Evolutionary conservation across 169 alveolate species (phyloP).

Genomic region (Plasmodium vivax): DNA sequence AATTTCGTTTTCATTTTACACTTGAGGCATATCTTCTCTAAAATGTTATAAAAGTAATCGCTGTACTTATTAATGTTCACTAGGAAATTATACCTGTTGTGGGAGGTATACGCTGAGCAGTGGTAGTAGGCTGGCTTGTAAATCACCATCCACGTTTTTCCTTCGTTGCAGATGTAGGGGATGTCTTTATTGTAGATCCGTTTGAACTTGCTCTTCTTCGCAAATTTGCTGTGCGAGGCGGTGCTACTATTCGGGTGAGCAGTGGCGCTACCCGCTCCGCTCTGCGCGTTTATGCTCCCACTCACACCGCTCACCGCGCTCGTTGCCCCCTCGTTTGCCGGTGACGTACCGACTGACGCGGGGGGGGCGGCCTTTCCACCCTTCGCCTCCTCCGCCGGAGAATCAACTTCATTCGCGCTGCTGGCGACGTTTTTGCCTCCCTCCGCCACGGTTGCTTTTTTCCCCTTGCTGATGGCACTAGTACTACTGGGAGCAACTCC

Average conservation of each 20-base stretch:
- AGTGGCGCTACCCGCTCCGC: background rate
- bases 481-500: background rate
- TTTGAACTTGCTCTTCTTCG: conserved; percentile 29
- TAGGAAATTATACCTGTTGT: conserved; percentile 44
- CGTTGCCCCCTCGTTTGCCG: background rate
- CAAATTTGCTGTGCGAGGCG: background rate
- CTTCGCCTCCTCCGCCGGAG: background rate
- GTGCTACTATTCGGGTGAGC: background rate
- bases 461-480: background rate
- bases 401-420: background rate
- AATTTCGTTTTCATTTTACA: conserved; percentile 68
- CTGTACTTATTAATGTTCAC: conserved; percentile 56
- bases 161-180: conserved; percentile 81
- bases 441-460: background rate
- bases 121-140: conserved; percentile 85
- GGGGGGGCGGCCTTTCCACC: background rate
- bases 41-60: conserved; percentile 53
- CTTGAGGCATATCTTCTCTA: conserved; percentile 58
- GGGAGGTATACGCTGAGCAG: conserved; percentile 80
- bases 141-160: conserved; percentile 80
- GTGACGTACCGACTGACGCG: background rate
- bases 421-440: background rate
- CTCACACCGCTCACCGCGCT: background rate
- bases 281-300: background rate
- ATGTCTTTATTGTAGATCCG: conserved; percentile 74